phyloP scores from a whole-genome alignment of 2,329 filamentous ascomycete genomes.

The Phaeophleospora eucalypticola region DNA sequence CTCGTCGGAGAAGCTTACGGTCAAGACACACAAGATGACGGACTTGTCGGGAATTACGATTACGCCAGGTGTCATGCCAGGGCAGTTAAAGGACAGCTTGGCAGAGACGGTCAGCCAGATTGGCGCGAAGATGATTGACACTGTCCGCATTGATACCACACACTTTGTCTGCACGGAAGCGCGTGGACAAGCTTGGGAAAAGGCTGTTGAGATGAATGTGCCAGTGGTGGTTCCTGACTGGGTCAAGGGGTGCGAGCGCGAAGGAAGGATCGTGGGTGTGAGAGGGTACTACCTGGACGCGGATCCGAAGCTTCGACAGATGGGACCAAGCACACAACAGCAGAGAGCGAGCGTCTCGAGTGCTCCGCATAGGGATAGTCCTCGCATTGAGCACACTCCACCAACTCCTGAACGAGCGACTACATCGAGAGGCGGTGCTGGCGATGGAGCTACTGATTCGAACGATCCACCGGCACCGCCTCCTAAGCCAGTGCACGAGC shows the following conservation, averaged over 20 bases:
- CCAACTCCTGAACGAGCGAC: conserved; percentile 46
- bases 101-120: conserved; percentile 76
- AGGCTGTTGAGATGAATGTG: conserved; percentile 95
- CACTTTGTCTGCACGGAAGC: conserved; percentile 98
- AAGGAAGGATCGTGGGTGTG: conserved; percentile 87
- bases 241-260: conserved; percentile 93
- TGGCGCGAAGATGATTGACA: conserved; percentile 85
- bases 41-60: conserved; percentile 94
- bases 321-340: conserved; percentile 39
- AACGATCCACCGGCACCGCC: conserved; percentile 25
- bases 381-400: conserved; percentile 48
- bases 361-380: conserved; percentile 36
- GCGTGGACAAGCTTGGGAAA: conserved; percentile 85
- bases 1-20: conserved; percentile 74
- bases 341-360: conserved; percentile 28
- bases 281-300: conserved; percentile 95
- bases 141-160: conserved; percentile 92
- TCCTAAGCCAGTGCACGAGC: conserved; percentile 23
- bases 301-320: conserved; percentile 59
- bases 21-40: conserved; percentile 97
- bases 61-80: conserved; percentile 80
- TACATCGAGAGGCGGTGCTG: conserved; percentile 7
- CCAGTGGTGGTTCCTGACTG: conserved; percentile 95
- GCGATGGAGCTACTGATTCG: conserved; percentile 8
- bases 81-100: conserved; percentile 67